Base-by-base conservation (phyloP, 2,329 filamentous ascomycete species). In the Arachnomyces sp. region DNA sequence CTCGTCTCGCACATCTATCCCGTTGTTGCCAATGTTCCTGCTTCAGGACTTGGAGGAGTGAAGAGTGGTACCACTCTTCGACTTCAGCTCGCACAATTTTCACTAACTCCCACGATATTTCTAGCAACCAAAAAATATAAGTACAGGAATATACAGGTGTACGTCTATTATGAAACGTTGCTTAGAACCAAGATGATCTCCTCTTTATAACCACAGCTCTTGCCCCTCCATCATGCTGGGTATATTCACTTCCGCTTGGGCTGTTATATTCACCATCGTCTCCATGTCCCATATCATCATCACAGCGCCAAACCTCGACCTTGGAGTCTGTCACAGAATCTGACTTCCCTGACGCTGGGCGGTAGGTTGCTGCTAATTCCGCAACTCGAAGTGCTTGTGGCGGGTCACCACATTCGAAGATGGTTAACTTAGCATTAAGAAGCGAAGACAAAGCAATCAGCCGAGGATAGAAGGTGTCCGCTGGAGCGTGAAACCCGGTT, bases 321-420 rank as follows among this genome's bases (percentile, higher is more conserved):
- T 32, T 16, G 9, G 36, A 34, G 3, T 25, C 20, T 25, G 20
- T 5, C 20, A 9, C 20, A 25, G 20, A 9, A 9, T 25, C 20
- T 25, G 20, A 9, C 5, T 25, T 5, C 5, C 9, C 9, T 9
- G 20, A 5, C 20, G 20, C 9, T 5, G 20, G 20, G 9, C 5
- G 20, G 20, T 5, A 5, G 9, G 5, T 5, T 17, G 34, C 34
- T 15, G 36, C 39, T 39, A 49, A 41, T 3, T 33, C 17, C 31
- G 40, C 41, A 13, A 65, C 57, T 28, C 62, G 56, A 20, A 42
- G 36, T 7, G 60, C 61, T 35, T 65, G 63, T 25, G 34, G 30
- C 16, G 43, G 42, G 46, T 58, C 56, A 4, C 63, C 63, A 42
- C 63, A 65, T 43, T 65, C 63, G 8, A 65, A 39, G 6, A 65